phyloP scores from a whole-genome alignment of 192 early-diverging fungal genomes.

The Coemansia javaensis region DNA sequence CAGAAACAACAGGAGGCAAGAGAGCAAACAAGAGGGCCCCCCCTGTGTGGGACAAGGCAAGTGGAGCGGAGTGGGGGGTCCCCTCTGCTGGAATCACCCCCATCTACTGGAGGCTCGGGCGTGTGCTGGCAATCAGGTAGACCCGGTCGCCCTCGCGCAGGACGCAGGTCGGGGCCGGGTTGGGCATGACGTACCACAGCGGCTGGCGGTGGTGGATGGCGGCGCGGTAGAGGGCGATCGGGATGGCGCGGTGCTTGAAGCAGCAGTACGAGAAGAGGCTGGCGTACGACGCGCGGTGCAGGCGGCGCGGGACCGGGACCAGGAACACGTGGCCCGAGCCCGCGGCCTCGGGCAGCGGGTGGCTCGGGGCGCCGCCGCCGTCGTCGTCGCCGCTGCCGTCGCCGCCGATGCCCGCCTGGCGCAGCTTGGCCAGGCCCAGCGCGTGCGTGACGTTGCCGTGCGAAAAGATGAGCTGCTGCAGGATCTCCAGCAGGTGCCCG shows the following conservation, averaged over 20 bases:
- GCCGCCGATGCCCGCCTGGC: slow-evolving; percentile 12
- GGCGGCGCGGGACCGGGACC: slow-evolving; percentile 45
- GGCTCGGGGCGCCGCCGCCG: neutral
- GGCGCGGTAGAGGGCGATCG: slow-evolving; percentile 63
- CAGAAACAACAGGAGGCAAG: too few relatives aligned
- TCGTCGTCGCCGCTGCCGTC: slow-evolving; percentile 1
- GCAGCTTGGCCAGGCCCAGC: slow-evolving; percentile 39
- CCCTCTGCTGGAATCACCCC: too few relatives aligned
- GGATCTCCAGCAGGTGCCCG: slow-evolving; percentile 54
- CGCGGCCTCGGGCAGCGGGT: slow-evolving; percentile 1
- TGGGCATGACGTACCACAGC: slow-evolving; percentile 58
- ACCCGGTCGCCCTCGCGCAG: slow-evolving; percentile 57
- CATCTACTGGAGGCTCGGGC: slow-evolving; percentile 36
- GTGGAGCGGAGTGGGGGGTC: too few relatives aligned
- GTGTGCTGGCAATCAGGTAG: slow-evolving; percentile 47
- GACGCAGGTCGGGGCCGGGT: slow-evolving; percentile 50
- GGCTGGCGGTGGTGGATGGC: slow-evolving; percentile 50
- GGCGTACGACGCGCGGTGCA: slow-evolving; percentile 47
- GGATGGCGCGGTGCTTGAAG: slow-evolving; percentile 47
- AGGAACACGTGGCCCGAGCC: slow-evolving; percentile 36
- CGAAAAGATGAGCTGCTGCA: slow-evolving; percentile 57
- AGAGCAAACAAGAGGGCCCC: too few relatives aligned
- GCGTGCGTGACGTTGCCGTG: slow-evolving; percentile 39
- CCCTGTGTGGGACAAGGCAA: too few relatives aligned
- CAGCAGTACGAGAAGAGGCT: slow-evolving; percentile 52